Conservation (phyloP, 148 eudicot genomes). For the Arctostaphylos glauca region DNA sequence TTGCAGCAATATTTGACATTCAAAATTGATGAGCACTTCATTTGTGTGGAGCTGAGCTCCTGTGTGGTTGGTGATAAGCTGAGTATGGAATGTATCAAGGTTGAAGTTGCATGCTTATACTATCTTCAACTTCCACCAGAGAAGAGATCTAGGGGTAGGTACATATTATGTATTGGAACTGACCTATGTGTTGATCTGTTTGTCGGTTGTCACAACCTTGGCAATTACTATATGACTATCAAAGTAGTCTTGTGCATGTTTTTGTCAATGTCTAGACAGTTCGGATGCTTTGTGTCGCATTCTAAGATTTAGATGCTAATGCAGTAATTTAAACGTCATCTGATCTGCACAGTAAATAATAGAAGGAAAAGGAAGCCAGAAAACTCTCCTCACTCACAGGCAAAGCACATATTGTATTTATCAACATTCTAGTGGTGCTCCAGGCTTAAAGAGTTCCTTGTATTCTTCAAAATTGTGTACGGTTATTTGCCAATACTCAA, state of each 20-base stretch:
- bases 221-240: background rate
- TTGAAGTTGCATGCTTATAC: slow-evolving; percentile 79
- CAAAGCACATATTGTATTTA: background rate
- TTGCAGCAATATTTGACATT: slow-evolving; percentile 57
- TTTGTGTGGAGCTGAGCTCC: slow-evolving; percentile 40
- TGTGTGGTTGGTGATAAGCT: slow-evolving; percentile 45
- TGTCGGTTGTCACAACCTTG: background rate
- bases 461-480: background rate
- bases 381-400: background rate
- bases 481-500: background rate
- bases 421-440: background rate
- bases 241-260: background rate
- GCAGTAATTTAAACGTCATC: background rate
- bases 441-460: background rate
- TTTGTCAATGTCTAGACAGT: slow-evolving; percentile 5
- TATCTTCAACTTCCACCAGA: slow-evolving; percentile 63
- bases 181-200: background rate
- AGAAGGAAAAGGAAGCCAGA: background rate
- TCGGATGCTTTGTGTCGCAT: background rate
- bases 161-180: slow-evolving; percentile 4
- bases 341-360: background rate
- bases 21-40: slow-evolving; percentile 54
- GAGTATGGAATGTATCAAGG: slow-evolving; percentile 57
- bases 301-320: background rate
- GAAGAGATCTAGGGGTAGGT: slow-evolving; percentile 67